These are phyloP conservation scores for Phytophthora megakarya DNA, from an alignment of 352 stramenopile genomes.

Conservation along the genomic window DNA sequence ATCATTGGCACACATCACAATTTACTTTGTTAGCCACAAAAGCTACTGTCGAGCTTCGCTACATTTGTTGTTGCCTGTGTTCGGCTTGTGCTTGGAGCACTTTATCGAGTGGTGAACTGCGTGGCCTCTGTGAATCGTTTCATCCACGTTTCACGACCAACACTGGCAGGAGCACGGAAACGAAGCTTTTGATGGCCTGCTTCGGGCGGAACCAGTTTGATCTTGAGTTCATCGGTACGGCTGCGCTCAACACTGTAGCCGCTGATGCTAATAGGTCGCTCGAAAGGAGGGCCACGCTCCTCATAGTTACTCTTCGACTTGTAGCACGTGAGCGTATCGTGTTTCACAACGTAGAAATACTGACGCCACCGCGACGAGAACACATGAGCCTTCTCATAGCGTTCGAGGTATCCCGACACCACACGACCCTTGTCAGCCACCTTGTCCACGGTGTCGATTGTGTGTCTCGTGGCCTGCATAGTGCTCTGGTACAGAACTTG, in stretches of 20 bases:
- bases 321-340: conserved; percentile 69
- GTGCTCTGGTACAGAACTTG: conserved; percentile 75
- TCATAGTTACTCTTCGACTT: conserved; percentile 78
- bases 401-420: conserved; percentile 73
- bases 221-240: conserved; percentile 80
- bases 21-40: conserved; percentile 6
- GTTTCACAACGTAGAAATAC: conserved; percentile 79
- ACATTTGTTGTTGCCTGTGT: conserved; percentile 3
- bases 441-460: conserved; percentile 78
- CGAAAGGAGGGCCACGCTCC: conserved; percentile 57
- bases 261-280: conserved; percentile 57
- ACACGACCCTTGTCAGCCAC: conserved; percentile 68
- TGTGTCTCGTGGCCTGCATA: conserved; percentile 76
- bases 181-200: conserved; percentile 66
- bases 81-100: background rate
- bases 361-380: conserved; percentile 81
- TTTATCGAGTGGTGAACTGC: conserved; percentile 46
- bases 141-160: conserved; percentile 78
- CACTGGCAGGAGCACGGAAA: conserved; percentile 72
- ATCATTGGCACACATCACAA: conserved; percentile 13
- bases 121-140: conserved; percentile 76
- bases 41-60: conserved; percentile 1
- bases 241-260: conserved; percentile 74
- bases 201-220: conserved; percentile 76
- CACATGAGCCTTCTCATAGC: conserved; percentile 73